Percentiles rank a stretch among this genome's conserved stretches.
Conservation (phyloP, 2,329 filamentous ascomycete genomes). For the Colletotrichum destructivum region DNA sequence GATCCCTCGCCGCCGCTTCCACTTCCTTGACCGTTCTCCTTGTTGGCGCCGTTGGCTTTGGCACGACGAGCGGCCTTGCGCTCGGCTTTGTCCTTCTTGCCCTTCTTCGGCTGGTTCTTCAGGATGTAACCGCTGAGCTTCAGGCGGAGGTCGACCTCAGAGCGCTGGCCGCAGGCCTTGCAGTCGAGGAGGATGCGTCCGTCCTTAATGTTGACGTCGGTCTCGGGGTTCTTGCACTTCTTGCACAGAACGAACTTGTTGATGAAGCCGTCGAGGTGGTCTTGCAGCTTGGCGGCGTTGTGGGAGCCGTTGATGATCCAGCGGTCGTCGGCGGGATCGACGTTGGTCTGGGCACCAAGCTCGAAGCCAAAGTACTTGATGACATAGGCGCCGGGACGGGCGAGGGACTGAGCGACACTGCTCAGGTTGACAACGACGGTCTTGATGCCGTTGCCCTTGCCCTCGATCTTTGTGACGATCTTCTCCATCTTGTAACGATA, state of each 20-base stretch:
- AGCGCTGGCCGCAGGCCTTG: constrained; percentile 97
- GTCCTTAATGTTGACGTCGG: constrained; percentile 95
- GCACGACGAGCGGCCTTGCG: constrained; percentile 93
- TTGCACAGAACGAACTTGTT: constrained; percentile 99
- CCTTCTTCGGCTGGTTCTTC: constrained; percentile 93
- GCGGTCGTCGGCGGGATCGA: constrained; percentile 95
- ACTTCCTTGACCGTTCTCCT: constrained; percentile 70
- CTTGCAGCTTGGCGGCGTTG: constrained; percentile 94
- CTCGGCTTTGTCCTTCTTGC: constrained; percentile 97
- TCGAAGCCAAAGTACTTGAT: constrained; percentile 99
- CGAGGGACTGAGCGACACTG: constrained; percentile 92
- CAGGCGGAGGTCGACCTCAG: constrained; percentile 90
- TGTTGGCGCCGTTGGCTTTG: constrained; percentile 74
- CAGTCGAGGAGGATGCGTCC: constrained; percentile 94
- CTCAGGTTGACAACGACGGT: constrained; percentile 96
- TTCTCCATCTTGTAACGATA: constrained; percentile 99
- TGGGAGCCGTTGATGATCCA: constrained; percentile 99
- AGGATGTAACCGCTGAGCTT: constrained; percentile 98
- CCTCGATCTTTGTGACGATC: constrained; percentile 98
- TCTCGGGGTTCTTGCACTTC: constrained; percentile 99
- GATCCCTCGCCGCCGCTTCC: constrained; percentile 72
- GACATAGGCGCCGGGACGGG: constrained; percentile 92
- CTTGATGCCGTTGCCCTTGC: constrained; percentile 99
- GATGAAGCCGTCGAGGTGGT: constrained; percentile 98
- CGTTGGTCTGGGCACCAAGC: constrained; percentile 98